Evolutionary conservation across 228 moss, liverwort and hornwort species (phyloP).

Genomic region (Sphagnum fallax): DNA sequence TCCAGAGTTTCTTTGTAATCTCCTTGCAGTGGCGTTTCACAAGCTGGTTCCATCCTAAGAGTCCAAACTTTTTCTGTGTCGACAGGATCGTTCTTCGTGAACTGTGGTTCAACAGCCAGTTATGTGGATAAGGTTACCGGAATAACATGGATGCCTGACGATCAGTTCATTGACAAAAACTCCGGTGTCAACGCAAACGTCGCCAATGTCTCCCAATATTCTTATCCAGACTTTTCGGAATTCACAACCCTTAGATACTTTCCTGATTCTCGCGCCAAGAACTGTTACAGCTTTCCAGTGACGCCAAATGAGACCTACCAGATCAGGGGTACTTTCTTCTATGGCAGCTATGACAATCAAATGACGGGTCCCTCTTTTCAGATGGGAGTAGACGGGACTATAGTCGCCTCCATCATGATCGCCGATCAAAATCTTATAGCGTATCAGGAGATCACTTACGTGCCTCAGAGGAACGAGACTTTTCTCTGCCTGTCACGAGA

Average conservation of each 20-base stretch:
- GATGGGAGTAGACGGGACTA: constrained; percentile 19
- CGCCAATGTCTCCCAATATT: not conserved
- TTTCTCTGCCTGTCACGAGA: constrained; percentile 28
- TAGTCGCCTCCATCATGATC: constrained; percentile 4
- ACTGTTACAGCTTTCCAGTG: constrained; percentile 39
- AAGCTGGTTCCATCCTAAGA: too few species aligned
- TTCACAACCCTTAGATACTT: constrained; percentile 36
- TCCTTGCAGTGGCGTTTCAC: too few species aligned
- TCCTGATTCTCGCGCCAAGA: constrained; percentile 16
- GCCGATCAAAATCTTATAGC: not conserved
- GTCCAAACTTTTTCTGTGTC: too few species aligned
- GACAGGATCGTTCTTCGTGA: constrained; percentile 18
- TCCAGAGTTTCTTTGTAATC: too few species aligned
- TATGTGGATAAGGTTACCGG: constrained; percentile 13
- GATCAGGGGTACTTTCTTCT: constrained; percentile 27
- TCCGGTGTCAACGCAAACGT: constrained; percentile 15
- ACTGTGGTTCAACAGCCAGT: constrained; percentile 21
- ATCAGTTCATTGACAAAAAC: constrained; percentile 3
- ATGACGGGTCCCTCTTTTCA: constrained; percentile 12
- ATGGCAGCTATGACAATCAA: constrained; percentile 25
- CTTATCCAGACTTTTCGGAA: constrained; percentile 7
- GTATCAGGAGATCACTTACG: constrained; percentile 21
- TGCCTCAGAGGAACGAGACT: constrained; percentile 9
- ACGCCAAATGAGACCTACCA: constrained; percentile 5
- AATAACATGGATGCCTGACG: constrained; percentile 25